Base-by-base conservation (phyloP, 805 yeast genomes). In the Hanseniaspora valbyensis region DNA sequence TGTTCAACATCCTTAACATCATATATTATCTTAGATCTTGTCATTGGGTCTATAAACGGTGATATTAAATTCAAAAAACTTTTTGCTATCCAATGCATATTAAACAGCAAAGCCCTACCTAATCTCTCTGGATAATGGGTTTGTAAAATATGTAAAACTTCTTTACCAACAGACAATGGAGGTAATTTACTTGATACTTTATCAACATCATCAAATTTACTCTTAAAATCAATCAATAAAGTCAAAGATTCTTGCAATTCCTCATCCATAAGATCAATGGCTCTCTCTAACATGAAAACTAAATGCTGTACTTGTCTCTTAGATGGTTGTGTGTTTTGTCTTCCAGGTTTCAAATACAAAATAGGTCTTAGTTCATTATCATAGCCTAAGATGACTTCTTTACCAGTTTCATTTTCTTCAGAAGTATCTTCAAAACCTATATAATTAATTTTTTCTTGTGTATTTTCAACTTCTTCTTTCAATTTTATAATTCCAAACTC, bases 121-220 rank as follows among this genome's bases (percentile, higher is more conserved):
- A 92, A 72, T 59, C 99, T 77, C 65, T 92, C 99, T 3, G 98
- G 98, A 64, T 92, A 92, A 66, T 92, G 99, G 12, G 95, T 88
- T 68, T 92, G 99, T 58, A 92, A 71, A 63, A 92, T 92, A 64
- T 83, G 86, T 57, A 92, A 73, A 29, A 90, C 97, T 67, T 88
- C 95, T 62, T 89, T 81, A 32, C 96, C 96, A 16, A 80, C 83
- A 46, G 83, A 75, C 39, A 90, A 71, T 1, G 95, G 87, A n/a
- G 97, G 97, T 52, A 87, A 77, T 61, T 83, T 86, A 52, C 82
- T 75, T 49, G 59, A 56, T 68, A 73, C 60, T 61, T 69, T 73
- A 51, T 85, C 83, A 16, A 68, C 72, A 51, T 69, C 74, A 13
- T 68, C 63, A 53, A 86, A 80, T 18, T 84, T 80, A 37, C 42